Base-by-base conservation (phyloP, 495 filamentous ascomycete species). In the Penicillium ochrochloron region DNA sequence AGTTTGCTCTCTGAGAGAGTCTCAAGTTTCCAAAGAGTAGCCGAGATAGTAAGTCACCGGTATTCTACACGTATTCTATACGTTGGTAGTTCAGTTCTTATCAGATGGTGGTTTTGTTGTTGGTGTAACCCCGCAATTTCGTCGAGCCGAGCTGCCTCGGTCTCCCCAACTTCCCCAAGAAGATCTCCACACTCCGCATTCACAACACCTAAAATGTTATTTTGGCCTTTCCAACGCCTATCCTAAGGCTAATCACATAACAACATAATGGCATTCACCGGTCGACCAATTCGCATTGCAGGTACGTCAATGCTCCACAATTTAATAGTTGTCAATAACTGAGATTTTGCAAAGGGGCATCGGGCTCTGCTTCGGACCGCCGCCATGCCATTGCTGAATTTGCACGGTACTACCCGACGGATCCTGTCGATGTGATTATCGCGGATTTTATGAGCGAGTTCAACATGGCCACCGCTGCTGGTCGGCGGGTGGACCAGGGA, bases 381-480 rank as follows among this genome's bases (percentile, higher is more conserved):
- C 83, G 84, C 48, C 76, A 84, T 78, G 85, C 83, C 15, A 85
- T 87, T 64, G 73, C 76, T 12, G 73, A 80, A 48, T 81, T 87
- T 62, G 84, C 85, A 10, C 72, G 69, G 15, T 79, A 84, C 59
- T 37, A 70, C 15, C 65, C 66, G 8, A 72, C 66, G 0, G 84
- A 86, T 42, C 83, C 80, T 0, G 75, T 86, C 35, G 84, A 86
- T 72, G 81, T 87, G 15, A 83, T 87, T 27, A 82, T 80, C 23
- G 84, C 83, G 14, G 85, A 87, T 67, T 86, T 82, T 74, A 84
- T 87, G 83, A 81, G 76, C 59, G 84, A 87, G 64, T 79, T 76
- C 39, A 85, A 85, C 60, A 85, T 86, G 83, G 78, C 80, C 21
- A 75, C 75, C 9, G 65, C 71, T 33, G 78, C 80, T n/a, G 79